Percentiles rank a stretch among this genome's conserved stretches.
These are phyloP conservation scores for Sporothrix mexicana DNA, from an alignment of 2,329 filamentous ascomycete genomes.

Conservation along the genomic window DNA sequence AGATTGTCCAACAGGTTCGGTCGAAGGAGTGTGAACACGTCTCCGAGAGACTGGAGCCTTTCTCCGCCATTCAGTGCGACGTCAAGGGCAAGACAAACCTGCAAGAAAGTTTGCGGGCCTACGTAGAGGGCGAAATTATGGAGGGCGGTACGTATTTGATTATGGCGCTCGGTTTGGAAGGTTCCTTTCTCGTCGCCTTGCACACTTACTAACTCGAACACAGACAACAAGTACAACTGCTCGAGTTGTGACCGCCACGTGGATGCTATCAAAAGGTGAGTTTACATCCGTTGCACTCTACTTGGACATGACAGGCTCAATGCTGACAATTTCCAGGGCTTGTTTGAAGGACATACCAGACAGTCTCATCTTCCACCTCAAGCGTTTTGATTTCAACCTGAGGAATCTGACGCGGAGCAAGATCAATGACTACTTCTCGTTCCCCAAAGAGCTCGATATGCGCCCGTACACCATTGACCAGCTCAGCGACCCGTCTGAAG, in stretches of 20 bases:
- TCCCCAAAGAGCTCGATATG: constrained; percentile 84
- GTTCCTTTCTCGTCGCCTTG: neutral
- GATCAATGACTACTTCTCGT: constrained; percentile 94
- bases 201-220: neutral
- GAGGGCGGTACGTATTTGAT: constrained; percentile 69
- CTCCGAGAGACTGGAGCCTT: constrained; percentile 86
- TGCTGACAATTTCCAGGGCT: constrained; percentile 58
- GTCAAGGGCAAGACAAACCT: constrained; percentile 89
- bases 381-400: constrained; percentile 83
- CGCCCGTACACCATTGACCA: constrained; percentile 87
- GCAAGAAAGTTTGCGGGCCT: constrained; percentile 88
- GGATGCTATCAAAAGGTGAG: constrained; percentile 83
- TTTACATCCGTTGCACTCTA: too few relatives aligned
- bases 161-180: neutral
- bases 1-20: constrained; percentile 92
- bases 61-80: constrained; percentile 93
- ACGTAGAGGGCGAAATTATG: constrained; percentile 95
- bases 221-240: constrained; percentile 98
- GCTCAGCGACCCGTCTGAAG: constrained; percentile 66
- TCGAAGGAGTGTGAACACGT: constrained; percentile 94
- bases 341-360: constrained; percentile 93
- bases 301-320: too few relatives aligned
- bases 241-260: constrained; percentile 87
- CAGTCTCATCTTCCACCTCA: constrained; percentile 94
- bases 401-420: constrained; percentile 81